phyloP scores from a whole-genome alignment of 345 rosid species.

The Excoecaria agallocha region DNA sequence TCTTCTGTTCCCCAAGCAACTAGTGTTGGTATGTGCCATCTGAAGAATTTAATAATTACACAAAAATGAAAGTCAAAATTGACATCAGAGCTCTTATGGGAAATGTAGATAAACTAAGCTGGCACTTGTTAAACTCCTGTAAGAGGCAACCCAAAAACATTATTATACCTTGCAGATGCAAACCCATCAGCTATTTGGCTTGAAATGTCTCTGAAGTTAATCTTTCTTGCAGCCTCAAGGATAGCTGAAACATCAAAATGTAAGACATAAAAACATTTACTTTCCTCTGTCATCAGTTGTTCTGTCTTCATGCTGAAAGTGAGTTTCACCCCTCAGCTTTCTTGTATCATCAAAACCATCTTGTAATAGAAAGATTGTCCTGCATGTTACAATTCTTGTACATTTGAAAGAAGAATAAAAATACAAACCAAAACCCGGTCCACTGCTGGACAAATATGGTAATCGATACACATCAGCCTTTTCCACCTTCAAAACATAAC shows the following conservation, averaged over 20 bases:
- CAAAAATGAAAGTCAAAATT: not conserved
- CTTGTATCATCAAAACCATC: not conserved
- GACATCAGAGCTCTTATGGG: not conserved
- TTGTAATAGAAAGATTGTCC: not conserved
- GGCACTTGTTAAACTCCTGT: not conserved
- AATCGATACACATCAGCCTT: constrained; percentile 94
- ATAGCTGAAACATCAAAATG: constrained; percentile 48
- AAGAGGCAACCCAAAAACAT: not conserved
- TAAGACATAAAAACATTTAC: not conserved
- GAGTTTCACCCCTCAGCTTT: not conserved
- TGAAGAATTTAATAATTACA: constrained; percentile 20
- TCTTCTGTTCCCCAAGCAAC: constrained; percentile 85
- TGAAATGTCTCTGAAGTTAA: constrained; percentile 53
- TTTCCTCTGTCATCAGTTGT: too few relatives aligned
- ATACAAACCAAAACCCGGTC: constrained; percentile 88
- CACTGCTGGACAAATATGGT: constrained; percentile 85
- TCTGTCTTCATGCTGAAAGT: not conserved
- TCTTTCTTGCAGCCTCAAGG: constrained; percentile 87
- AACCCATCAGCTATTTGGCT: constrained; percentile 70
- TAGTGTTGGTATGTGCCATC: constrained; percentile 81
- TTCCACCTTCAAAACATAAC: constrained; percentile 83
- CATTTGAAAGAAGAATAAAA: constrained; percentile 1
- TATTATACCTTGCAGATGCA: constrained; percentile 63
- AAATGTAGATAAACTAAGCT: not conserved
- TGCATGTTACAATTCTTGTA: not conserved